Evolutionary conservation across 768 basidiomycete genomes (phyloP), one percentile per base, ranked within the genome.

Genomic region (Lactifluus volemus): DNA sequence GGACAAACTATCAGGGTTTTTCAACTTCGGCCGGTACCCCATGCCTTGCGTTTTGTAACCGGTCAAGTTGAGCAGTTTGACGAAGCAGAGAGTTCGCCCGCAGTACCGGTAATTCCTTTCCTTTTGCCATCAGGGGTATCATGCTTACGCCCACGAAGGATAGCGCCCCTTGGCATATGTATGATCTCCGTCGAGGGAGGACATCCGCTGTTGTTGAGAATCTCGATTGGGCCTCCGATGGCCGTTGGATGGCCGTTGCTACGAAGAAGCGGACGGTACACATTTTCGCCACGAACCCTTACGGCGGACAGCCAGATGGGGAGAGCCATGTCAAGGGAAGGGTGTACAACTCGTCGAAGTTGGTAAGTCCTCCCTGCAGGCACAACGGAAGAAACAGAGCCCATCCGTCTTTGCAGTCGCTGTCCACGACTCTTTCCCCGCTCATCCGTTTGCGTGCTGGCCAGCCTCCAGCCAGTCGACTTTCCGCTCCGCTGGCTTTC

Each of bases 261-360:
- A 89, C 85, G 42, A 68, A 75, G 68, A 84, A 84, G 65, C 71
- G 83, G 59, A 87, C 83, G 0, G 72, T 85, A 21, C 89, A 92
- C 72, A 73, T 92, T 0, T 92, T 90, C 68, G 81, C 85, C 8
- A 75, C 85, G 8, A 88, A 91, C 69, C 89, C 89, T 4, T 85
- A 85, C 60, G 91, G 89, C 1, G 87, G 91, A 4, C 76, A 75
- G 38, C 75, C 85, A 1, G 84, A 90, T 72, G 72, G 81, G 36
- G 70, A 70, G 38, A 85, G 86, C 52, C 85, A 88, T 72, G 65
- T 85, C 57, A 77, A 80, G 41, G 82, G 80, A 6, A 74, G 74
- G 67, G 84, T 89, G 0, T 70, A 74, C 68, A 87, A 91, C 64
- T 71, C 72, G 2, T 70, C 73, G 4, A 77, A 78, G 51, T 65